phyloP scores from a whole-genome alignment of 179 eudicot species.

The Amaranthus tricolor region DNA sequence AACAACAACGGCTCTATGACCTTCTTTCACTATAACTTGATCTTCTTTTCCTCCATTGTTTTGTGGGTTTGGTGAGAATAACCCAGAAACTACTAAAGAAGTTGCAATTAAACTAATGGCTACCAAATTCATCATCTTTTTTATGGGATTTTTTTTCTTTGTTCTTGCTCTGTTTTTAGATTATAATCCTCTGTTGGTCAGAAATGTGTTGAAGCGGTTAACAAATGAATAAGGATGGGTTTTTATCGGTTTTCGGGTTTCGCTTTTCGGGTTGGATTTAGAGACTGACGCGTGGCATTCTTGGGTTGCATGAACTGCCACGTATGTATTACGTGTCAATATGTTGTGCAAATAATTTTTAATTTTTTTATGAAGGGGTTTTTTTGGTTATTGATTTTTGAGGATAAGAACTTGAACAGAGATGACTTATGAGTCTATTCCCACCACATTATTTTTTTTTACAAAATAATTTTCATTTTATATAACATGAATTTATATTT shows the following conservation, averaged over 20 bases:
- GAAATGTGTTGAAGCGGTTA: slow-evolving; percentile 18
- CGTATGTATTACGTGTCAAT: slow-evolving; percentile 24
- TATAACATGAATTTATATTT: too few relatives aligned
- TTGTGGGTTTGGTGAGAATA: slow-evolving; percentile 48
- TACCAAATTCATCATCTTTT: slow-evolving; percentile 58
- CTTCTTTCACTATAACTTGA: slow-evolving; percentile 54
- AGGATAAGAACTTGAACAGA: too few relatives aligned
- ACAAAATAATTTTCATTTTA: too few relatives aligned
- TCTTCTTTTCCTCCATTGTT: slow-evolving; percentile 16
- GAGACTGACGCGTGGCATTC: slow-evolving; percentile 20
- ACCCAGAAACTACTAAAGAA: slow-evolving; percentile 47
- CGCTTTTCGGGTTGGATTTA: background rate
- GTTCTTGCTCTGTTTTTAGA: background rate
- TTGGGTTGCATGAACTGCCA: slow-evolving; percentile 16
- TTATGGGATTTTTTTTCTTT: background rate
- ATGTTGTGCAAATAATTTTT: background rate
- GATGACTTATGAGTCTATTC: too few relatives aligned
- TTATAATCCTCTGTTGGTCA: background rate
- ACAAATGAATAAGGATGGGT: background rate
- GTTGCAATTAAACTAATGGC: slow-evolving; percentile 52
- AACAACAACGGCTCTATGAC: slow-evolving; percentile 60
- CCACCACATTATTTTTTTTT: too few relatives aligned
- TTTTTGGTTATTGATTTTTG: background rate
- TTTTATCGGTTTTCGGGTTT: background rate
- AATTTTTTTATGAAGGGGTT: background rate